phyloP scores from a whole-genome alignment of 1,139 yeast species.

The Magnusiomyces magnusii region DNA sequence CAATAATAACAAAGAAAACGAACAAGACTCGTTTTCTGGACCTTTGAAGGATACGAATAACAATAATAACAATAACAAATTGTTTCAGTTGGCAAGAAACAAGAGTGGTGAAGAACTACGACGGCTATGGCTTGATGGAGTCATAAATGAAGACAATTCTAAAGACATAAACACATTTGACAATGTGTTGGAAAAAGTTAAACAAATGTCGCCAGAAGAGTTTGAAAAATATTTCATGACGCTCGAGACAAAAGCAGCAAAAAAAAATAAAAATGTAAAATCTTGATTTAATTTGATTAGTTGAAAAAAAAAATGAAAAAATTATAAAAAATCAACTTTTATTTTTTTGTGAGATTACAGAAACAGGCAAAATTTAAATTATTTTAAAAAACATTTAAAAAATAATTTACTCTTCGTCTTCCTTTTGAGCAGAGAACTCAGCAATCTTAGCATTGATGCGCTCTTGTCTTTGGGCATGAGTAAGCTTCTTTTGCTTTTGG shows the following conservation, averaged over 20 bases:
- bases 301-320: too few species aligned
- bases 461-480: conserved; percentile 87
- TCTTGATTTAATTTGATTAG: too few species aligned
- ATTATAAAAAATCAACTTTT: too few species aligned
- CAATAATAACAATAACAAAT: background rate
- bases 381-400: too few species aligned
- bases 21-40: background rate
- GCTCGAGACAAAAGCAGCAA: too few species aligned
- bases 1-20: too few species aligned
- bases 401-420: conserved; percentile 2
- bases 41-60: background rate
- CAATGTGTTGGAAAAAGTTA: background rate
- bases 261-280: too few species aligned
- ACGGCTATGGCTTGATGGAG: conserved; percentile 52
- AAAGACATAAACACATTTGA: background rate
- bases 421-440: conserved; percentile 15
- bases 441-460: conserved; percentile 89
- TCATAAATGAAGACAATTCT: background rate
- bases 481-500: conserved; percentile 80
- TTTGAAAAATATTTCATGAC: conserved; percentile 2
- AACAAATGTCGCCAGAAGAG: conserved; percentile 1
- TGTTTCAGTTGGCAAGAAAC: conserved; percentile 24
- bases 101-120: conserved; percentile 63
- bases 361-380: too few species aligned
- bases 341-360: background rate